Evolutionary conservation across 768 basidiomycete genomes (phyloP), one percentile per base, ranked within the genome.

Genomic region (Grammothele lineata): DNA sequence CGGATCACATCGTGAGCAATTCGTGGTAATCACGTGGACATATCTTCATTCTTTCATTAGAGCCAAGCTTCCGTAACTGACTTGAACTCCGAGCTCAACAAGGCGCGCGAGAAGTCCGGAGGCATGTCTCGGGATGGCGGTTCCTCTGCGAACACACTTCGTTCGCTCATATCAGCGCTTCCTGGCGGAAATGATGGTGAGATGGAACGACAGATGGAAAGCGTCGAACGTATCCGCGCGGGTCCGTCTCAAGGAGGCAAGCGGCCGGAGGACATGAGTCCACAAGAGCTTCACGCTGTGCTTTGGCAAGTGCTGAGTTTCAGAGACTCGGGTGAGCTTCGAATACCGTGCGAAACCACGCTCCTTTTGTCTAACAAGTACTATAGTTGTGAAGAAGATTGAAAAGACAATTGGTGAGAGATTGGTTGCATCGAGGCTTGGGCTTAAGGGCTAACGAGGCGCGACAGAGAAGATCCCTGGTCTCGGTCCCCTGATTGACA

Each of bases 281-380:
- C 93, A 3, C 89, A 94, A 66, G 91, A 97, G 64, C 56, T 95
- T 40, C 90, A 93, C 62, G 68, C 77, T 1, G 80, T 83, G 3
- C 67, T 94, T 18, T 94, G 92, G 91, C 80, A 90, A 66, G 80
- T 95, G 5, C 64, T 97, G 61, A 81, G 73, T 22, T 94, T 94
- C 68, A 74, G 91, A 40, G 92, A 95, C 66, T 80, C 81, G 5
- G 78, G 83, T 83, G 46, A 10, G 22, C 3, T 1, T 11, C n/a
- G n/a, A n/a, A n/a, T n/a, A n/a, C n/a, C n/a, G n/a, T n/a, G n/a
- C n/a, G n/a, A n/a, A n/a, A n/a, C n/a, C n/a, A n/a, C n/a, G n/a
- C n/a, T n/a, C n/a, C n/a, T n/a, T n/a, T n/a, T n/a, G n/a, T n/a
- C n/a, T n/a, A n/a, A n/a, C n/a, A n/a, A n/a, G n/a, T n/a, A n/a